Conservation (phyloP, 805 yeast species). For the Candida lessepsii region DNA sequence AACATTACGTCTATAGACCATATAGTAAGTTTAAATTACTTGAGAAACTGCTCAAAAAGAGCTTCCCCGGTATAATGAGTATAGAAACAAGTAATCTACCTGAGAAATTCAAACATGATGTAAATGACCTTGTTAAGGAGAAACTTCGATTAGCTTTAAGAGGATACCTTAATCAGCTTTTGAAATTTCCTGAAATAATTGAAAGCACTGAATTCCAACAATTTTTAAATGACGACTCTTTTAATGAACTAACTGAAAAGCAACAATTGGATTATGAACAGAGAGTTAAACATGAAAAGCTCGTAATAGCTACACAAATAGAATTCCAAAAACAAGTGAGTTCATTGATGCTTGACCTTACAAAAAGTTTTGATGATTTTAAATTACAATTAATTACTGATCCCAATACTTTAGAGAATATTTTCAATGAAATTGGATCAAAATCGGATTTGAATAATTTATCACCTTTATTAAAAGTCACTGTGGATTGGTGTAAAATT, state of each 20-base stretch:
- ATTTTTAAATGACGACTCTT: slow-evolving; percentile 48
- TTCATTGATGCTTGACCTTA: slow-evolving; percentile 52
- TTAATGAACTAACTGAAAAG: slow-evolving; percentile 33
- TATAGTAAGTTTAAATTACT: slow-evolving; percentile 68
- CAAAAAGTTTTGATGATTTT: slow-evolving; percentile 57
- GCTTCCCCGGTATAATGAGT: slow-evolving; percentile 61
- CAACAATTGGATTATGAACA: slow-evolving; percentile 57
- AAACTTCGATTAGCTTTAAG: slow-evolving; percentile 74
- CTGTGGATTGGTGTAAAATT: slow-evolving; percentile 79
- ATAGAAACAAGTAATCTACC: slow-evolving; percentile 56
- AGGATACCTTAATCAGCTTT: slow-evolving; percentile 60
- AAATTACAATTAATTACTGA: slow-evolving; percentile 51
- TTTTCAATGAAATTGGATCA: slow-evolving; percentile 66
- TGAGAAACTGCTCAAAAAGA: slow-evolving; percentile 48
- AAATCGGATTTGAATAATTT: slow-evolving; percentile 53
- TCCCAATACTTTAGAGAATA: slow-evolving; percentile 53
- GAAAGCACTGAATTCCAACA: slow-evolving; percentile 49
- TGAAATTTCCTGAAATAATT: slow-evolving; percentile 54
- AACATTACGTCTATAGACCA: slow-evolving; percentile 54
- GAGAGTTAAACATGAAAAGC: slow-evolving; percentile 59
- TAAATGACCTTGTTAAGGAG: slow-evolving; percentile 57
- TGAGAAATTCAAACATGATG: slow-evolving; percentile 43
- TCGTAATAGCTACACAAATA: slow-evolving; percentile 58
- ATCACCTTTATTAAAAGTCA: slow-evolving; percentile 64
- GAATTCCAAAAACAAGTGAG: slow-evolving; percentile 72